Conservation (phyloP, 352 stramenopile species). For the Globisporangium abappressorium region DNA sequence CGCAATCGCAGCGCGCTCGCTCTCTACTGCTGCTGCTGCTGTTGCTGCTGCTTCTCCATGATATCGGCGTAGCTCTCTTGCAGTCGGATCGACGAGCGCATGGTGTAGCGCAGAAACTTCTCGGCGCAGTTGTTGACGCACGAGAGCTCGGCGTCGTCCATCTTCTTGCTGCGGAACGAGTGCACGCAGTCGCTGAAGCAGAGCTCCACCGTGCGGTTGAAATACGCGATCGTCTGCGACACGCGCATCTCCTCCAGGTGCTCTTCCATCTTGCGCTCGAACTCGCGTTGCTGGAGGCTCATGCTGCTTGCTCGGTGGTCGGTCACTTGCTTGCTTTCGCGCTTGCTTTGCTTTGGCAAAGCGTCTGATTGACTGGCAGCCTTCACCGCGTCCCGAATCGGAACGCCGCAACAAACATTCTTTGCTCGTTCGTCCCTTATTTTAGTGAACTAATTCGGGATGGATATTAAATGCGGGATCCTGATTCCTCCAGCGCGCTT, state of each 20-base stretch:
- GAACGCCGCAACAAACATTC: not conserved
- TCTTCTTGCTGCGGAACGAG: slow-evolving; percentile 89
- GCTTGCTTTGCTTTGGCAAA: not conserved
- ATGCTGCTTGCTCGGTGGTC: slow-evolving; percentile 23
- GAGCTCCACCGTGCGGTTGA: slow-evolving; percentile 88
- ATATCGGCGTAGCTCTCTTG: slow-evolving; percentile 88
- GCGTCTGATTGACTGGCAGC: slow-evolving; percentile 7
- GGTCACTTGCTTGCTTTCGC: not conserved
- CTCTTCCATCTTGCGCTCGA: slow-evolving; percentile 89
- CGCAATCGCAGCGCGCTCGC: not conserved
- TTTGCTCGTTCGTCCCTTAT: not conserved
- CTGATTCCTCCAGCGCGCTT: slow-evolving; percentile 8
- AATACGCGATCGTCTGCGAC: slow-evolving; percentile 87
- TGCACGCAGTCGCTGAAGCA: slow-evolving; percentile 90
- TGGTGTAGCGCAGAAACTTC: slow-evolving; percentile 90
- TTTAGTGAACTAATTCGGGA: not conserved
- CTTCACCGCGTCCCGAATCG: slow-evolving; percentile 16
- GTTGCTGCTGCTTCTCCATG: slow-evolving; percentile 78
- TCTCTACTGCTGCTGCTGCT: slow-evolving; percentile 39
- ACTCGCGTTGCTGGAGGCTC: slow-evolving; percentile 68
- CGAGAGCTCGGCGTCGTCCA: slow-evolving; percentile 87
- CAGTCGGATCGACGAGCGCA: slow-evolving; percentile 86
- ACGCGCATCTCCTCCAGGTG: slow-evolving; percentile 90
- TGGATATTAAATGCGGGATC: not conserved
- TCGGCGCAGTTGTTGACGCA: slow-evolving; percentile 89